Base-by-base conservation (phyloP, 768 basidiomycete species). In the Udeniomyces megalosporus region DNA sequence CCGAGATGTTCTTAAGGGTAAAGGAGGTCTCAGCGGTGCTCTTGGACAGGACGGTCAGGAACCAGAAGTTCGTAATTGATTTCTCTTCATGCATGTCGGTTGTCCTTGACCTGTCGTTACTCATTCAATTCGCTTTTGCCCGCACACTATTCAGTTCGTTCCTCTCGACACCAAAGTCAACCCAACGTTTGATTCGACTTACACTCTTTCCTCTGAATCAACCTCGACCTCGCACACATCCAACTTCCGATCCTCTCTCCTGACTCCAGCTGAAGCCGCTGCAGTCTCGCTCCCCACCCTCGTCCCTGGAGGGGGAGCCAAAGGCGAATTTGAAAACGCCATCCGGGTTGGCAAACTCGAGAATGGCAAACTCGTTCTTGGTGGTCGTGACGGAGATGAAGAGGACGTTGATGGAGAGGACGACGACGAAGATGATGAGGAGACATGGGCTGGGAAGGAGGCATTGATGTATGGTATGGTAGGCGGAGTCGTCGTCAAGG, bases 381-480 rank as follows among this genome's bases (percentile, higher is more conserved):
- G 63, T 29, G 60, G 52, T 24, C 26, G 34, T 6, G 38, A 61
- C 35, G 60, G 60, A 4, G 60, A 54, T 17, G 54, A 56, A 8
- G 60, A 53, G 50, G 31, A 54, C 24, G 24, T 15, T 17, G 60
- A 61, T 34, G 55, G 44, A 26, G 58, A 60, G 32, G 63, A 65
- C 32, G 47, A 60, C 22, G 58, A 52, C 14, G 58, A 48, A 6
- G 63, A 55, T 6, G 45, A 45, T n/a, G 62, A 52, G 6, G 61
- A 58, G 15, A 53, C 29, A 29, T 45, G 48, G 42, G 63, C 63
- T 4, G 63, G 58, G 10, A 65, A 55, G 14, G 63, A 65, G 26
- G 63, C 63, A 5, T 49, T 65, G n/a, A 65, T 65, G 63, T 59
- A 56, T 56, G 63, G 63, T 5, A 65, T 65, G 63, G 54, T 65